Base-by-base conservation (phyloP, 2,329 filamentous ascomycete species). In the Fusarium domesticum region DNA sequence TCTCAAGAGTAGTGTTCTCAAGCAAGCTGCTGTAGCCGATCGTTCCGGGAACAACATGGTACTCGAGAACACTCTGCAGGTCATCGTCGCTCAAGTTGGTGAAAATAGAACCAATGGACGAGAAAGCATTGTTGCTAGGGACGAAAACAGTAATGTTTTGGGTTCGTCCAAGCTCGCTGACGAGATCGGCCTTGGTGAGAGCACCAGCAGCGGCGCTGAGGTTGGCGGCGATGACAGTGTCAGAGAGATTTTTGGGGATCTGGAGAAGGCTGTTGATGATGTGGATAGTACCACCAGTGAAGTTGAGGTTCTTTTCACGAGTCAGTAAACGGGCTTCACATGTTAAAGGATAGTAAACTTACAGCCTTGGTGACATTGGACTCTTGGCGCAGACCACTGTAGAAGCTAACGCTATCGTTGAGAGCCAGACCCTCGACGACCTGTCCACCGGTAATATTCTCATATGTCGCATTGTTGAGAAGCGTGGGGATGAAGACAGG, bases 1-100 rank as follows among this genome's bases (percentile, higher is more conserved):
- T 52, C 36, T 28, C 44, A n/a, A 59, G 45, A 0, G 53, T 43
- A 8, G 33, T 42, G 31, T 59, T 52, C 42, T 41, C 35, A 18
- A 74, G 61, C 1, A 47, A 53, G n/a, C 2, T 54, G 52, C 37
- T 59, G 35, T 15, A 70, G 65, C 43, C 56, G 1, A 83, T 71
- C 7, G 70, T 70, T 35, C 73, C 74, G 35, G 71, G 70, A 35
- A 85, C 64, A 31, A 85, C 75, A 58, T 87, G 83, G 65, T 87
- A 87, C 20, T 70, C 61, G 2, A 86, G 66, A 19, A 85, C 73
- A 18, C 54, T 60, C 3, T 67, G 57, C 1, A 84, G 66, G 14
- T 78, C 66, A 2, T 70, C 60, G 1, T 64, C 59, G 33, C 67
- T 71, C 5, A 80, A 59, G 50, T 71, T 71, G 33, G 60, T 57